Evolutionary conservation across 2,329 filamentous ascomycete genomes (phyloP).

Genomic region (Neofusicoccum umdonicola): DNA sequence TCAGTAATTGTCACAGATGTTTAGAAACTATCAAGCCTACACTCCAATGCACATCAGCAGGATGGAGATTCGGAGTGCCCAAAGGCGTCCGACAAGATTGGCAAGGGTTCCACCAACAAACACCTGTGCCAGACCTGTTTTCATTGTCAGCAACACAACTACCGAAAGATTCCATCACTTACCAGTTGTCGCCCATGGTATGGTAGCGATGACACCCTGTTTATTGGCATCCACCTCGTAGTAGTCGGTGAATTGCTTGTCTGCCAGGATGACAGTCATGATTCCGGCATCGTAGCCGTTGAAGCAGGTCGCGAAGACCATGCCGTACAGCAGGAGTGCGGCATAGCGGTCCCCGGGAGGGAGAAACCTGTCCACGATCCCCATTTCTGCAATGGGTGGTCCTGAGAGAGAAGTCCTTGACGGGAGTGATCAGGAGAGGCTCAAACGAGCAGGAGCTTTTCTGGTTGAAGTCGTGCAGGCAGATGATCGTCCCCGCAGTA

Average conservation of each 20-base stretch:
- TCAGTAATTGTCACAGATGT: not conserved
- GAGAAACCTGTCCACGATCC: slow-evolving; percentile 35
- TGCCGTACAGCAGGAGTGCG: slow-evolving; percentile 38
- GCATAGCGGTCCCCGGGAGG: slow-evolving; percentile 41
- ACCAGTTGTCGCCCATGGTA: slow-evolving; percentile 44
- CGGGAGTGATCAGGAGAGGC: not conserved
- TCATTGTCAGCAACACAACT: not conserved
- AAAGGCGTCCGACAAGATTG: slow-evolving; percentile 37
- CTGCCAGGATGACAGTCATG: slow-evolving; percentile 46
- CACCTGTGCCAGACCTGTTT: slow-evolving; percentile 37
- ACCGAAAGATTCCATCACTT: not conserved
- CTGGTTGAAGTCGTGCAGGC: not conserved
- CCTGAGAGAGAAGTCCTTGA: not conserved
- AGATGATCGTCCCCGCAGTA: not conserved
- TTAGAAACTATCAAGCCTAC: slow-evolving; percentile 19
- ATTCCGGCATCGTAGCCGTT: slow-evolving; percentile 46
- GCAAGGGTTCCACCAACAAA: slow-evolving; percentile 41
- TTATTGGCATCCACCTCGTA: slow-evolving; percentile 37
- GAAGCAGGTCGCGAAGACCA: slow-evolving; percentile 43
- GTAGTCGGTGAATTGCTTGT: slow-evolving; percentile 42
- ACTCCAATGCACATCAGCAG: slow-evolving; percentile 41
- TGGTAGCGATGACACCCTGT: slow-evolving; percentile 41
- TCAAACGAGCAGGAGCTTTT: not conserved
- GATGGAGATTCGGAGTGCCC: slow-evolving; percentile 42
- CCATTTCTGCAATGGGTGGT: slow-evolving; percentile 24